Percentiles rank a stretch among this genome's conserved stretches.
Conservation (phyloP, 208 protist species). For the Leishmania braziliensis region DNA sequence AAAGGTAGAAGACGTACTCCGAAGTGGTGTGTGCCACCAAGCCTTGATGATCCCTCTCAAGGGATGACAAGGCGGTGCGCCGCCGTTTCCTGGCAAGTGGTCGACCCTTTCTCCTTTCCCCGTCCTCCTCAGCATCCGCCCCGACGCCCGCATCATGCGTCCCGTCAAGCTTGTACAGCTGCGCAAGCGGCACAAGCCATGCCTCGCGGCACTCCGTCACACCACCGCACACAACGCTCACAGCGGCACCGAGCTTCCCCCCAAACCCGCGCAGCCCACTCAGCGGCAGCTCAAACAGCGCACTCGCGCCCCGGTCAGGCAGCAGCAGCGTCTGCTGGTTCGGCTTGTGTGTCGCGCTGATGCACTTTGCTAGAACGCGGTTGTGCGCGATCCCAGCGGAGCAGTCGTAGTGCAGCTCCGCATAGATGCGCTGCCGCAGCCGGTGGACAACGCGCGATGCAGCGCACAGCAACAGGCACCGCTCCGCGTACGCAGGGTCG, state of each 20-base stretch:
- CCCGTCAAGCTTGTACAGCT: conserved; percentile 21
- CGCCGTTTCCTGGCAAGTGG: conserved; percentile 4
- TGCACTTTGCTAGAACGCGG: conserved; percentile 83
- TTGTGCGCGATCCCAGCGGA: conserved; percentile 88
- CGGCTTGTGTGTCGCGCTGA: conserved; percentile 83
- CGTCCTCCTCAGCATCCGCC: conserved; percentile 16
- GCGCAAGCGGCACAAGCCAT: conserved; percentile 51
- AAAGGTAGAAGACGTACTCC: conserved; percentile 39
- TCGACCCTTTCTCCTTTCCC: conserved; percentile 3
- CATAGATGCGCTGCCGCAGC: conserved; percentile 37
- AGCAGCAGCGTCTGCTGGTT: conserved; percentile 84
- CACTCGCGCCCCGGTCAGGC: conserved; percentile 54
- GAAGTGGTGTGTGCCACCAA: neutral
- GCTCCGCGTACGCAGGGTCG: conserved; percentile 34
- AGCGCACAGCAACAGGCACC: conserved; percentile 62
- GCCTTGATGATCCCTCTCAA: neutral
- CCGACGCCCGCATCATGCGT: conserved; percentile 9
- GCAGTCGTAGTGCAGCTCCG: conserved; percentile 80
- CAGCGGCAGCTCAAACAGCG: conserved; percentile 50
- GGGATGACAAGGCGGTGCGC: neutral
- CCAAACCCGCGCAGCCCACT: conserved; percentile 45
- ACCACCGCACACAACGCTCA: conserved; percentile 50
- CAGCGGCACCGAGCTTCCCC: conserved; percentile 80
- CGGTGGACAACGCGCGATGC: conserved; percentile 34
- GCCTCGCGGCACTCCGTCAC: conserved; percentile 50